Evolutionary conservation across 2,329 filamentous ascomycete genomes (phyloP).

Genomic region (Zymoseptoria ardabiliae): DNA sequence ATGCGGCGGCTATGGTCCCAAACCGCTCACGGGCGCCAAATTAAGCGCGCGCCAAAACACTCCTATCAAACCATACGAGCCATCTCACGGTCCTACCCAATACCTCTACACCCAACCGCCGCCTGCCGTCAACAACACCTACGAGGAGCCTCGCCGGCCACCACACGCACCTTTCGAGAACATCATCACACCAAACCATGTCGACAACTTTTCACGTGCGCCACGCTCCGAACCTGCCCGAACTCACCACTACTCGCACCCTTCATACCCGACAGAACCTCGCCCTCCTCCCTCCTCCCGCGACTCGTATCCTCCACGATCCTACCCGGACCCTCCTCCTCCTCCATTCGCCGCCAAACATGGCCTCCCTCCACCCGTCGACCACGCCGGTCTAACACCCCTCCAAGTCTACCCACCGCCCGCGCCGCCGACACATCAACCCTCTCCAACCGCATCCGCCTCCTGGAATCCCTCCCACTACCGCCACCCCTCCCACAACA

Average conservation of each 20-base stretch:
- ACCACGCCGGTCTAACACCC: background rate
- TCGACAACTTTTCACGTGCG: conserved; percentile 9
- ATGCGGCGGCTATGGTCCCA: conserved; percentile 74
- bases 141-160: background rate
- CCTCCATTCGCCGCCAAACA: conserved; percentile 1
- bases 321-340: conserved; percentile 8
- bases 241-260: conserved; percentile 1
- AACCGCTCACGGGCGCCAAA: conserved; percentile 17
- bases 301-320: conserved; percentile 4
- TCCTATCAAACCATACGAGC: conserved; percentile 12
- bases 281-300: conserved; percentile 4
- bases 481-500: conserved; percentile 10
- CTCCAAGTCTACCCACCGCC: conserved; percentile 1
- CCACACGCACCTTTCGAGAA: conserved; percentile 6
- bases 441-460: background rate
- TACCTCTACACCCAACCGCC: conserved; percentile 1
- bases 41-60: conserved; percentile 4
- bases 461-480: background rate
- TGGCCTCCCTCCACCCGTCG: background rate
- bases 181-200: conserved; percentile 6
- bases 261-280: conserved; percentile 6
- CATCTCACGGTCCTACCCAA: conserved; percentile 8
- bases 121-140: background rate
- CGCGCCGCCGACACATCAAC: background rate
- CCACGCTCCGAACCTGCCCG: background rate